Evolutionary conservation across 306 rosid genomes (phyloP).

Genomic region (Vigna unguiculata): DNA sequence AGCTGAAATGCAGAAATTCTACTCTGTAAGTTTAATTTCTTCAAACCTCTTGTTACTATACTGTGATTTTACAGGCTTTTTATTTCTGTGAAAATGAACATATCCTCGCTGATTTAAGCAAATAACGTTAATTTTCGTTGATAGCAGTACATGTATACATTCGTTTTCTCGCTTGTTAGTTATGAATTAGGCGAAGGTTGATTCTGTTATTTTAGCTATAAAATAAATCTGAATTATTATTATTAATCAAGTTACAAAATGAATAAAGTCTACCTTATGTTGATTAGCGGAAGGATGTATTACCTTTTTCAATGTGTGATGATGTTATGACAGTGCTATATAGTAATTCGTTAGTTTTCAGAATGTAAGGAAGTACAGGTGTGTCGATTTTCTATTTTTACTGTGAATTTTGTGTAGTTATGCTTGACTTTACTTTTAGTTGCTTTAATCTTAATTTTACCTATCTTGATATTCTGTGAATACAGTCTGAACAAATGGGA

Average conservation of each 20-base stretch:
- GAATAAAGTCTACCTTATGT: too few species aligned
- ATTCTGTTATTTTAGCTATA: conserved; percentile 9
- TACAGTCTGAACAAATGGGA: neutral
- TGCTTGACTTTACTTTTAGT: neutral
- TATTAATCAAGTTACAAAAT: conserved; percentile 4
- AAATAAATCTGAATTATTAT: neutral
- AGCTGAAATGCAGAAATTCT: conserved; percentile 70
- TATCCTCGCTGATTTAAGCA: neutral
- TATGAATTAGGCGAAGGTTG: neutral
- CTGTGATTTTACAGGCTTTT: neutral
- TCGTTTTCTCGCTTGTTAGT: conserved; percentile 8
- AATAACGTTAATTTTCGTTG: neutral
- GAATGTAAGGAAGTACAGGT: neutral
- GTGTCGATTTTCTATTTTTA: neutral
- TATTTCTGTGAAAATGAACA: neutral
- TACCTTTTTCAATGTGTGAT: neutral
- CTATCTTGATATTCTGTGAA: neutral
- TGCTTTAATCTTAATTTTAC: neutral
- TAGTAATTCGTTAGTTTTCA: neutral
- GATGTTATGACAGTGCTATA: neutral
- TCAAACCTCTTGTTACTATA: neutral
- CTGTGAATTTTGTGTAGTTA: neutral
- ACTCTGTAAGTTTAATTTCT: conserved; percentile 60
- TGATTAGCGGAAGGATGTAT: neutral
- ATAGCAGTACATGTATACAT: neutral